Evolutionary conservation across 495 filamentous ascomycete genomes (phyloP).

Genomic region (Hyaloscypha finlandica): DNA sequence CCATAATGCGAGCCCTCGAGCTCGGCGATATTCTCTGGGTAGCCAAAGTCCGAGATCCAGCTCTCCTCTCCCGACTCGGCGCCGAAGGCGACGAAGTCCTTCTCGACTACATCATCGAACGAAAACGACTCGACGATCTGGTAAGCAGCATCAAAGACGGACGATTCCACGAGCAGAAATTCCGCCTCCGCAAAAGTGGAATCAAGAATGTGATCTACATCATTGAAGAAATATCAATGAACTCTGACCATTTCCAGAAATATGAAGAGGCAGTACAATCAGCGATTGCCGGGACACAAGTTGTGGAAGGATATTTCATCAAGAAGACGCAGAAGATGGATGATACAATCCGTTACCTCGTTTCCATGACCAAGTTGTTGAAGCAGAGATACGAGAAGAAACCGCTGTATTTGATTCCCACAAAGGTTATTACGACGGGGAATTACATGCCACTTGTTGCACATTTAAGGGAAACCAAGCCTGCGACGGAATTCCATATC

Average conservation of each 20-base stretch:
- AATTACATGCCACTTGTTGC: conserved; percentile 70
- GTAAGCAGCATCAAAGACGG: conserved; percentile 80
- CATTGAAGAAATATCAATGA: conserved; percentile 70
- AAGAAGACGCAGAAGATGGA: conserved; percentile 77
- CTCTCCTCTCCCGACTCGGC: conserved; percentile 54
- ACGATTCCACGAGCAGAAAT: conserved; percentile 85
- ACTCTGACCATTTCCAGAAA: conserved; percentile 45
- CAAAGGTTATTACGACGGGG: conserved; percentile 61
- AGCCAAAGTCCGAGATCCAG: conserved; percentile 64
- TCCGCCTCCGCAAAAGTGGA: conserved; percentile 70
- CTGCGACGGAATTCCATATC: conserved; percentile 59
- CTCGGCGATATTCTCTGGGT: conserved; percentile 84
- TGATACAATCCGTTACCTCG: conserved; percentile 78
- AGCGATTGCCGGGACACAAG: conserved; percentile 78
- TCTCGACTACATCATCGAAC: conserved; percentile 80
- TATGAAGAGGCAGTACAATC: conserved; percentile 69
- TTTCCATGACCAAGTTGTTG: conserved; percentile 71
- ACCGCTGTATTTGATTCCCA: conserved; percentile 61
- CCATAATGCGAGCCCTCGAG: conserved; percentile 66
- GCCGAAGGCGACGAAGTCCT: conserved; percentile 76
- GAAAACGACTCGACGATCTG: conserved; percentile 82
- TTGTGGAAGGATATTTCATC: conserved; percentile 80
- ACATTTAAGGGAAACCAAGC: conserved; percentile 50
- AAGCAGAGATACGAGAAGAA: conserved; percentile 63
- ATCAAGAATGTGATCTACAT: conserved; percentile 78